Conservation (phyloP, 2,329 filamentous ascomycete species). For the Tolypocladium inflatum region DNA sequence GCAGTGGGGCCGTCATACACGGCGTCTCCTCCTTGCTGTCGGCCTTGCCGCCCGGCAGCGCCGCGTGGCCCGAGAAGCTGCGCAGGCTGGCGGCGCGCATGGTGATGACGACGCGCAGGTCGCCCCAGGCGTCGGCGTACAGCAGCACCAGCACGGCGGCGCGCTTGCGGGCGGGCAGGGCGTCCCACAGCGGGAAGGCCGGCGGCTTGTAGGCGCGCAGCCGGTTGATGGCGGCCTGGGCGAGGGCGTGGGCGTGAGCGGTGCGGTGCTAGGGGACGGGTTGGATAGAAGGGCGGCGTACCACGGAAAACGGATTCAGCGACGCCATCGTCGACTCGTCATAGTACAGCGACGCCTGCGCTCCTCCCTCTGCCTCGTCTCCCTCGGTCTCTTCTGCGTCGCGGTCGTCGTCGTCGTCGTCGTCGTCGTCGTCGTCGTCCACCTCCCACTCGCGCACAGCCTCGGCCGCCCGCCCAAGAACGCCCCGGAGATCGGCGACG, state of each 20-base stretch:
- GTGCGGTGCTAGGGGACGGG: background rate
- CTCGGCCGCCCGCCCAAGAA: slow-evolving; percentile 2
- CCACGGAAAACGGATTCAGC: slow-evolving; percentile 43
- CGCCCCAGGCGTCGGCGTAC: slow-evolving; percentile 74
- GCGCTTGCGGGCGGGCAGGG: slow-evolving; percentile 53
- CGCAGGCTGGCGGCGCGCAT: slow-evolving; percentile 56
- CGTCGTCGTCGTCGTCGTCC: background rate
- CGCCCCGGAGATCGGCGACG: slow-evolving; percentile 9
- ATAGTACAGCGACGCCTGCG: slow-evolving; percentile 43
- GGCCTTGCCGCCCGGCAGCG: slow-evolving; percentile 72
- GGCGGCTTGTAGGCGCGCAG: slow-evolving; percentile 52
- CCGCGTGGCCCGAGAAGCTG: slow-evolving; percentile 75
- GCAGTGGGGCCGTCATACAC: slow-evolving; percentile 30
- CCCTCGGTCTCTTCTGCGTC: background rate
- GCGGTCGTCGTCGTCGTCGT: slow-evolving; percentile 7
- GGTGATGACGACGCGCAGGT: slow-evolving; percentile 63
- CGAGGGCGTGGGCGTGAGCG: slow-evolving; percentile 1
- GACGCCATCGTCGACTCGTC: slow-evolving; percentile 48
- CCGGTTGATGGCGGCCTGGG: slow-evolving; percentile 48
- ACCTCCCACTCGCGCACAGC: background rate
- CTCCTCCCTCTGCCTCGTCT: slow-evolving; percentile 13
- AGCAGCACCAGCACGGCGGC: slow-evolving; percentile 84
- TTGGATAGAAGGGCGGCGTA: slow-evolving; percentile 21
- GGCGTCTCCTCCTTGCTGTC: slow-evolving; percentile 49
- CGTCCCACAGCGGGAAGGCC: slow-evolving; percentile 52